Conservation (phyloP, 345 rosid genomes). For the Boechera retrofracta region DNA sequence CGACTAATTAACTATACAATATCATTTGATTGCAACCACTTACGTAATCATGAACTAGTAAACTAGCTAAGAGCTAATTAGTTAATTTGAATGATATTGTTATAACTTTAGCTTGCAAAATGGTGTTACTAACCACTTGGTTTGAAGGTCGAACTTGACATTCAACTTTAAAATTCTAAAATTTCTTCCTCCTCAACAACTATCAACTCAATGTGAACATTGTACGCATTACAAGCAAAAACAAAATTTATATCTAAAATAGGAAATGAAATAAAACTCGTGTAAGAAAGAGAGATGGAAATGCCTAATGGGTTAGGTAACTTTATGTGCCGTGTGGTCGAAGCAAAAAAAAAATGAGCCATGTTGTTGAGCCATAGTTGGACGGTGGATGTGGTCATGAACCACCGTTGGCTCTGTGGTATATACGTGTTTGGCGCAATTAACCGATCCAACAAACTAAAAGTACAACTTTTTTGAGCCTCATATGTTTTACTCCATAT, state of each 20-base stretch:
- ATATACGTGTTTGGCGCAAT: constrained; percentile 24
- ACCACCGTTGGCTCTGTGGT: constrained; percentile 24
- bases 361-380: constrained; percentile 28
- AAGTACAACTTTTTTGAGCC: constrained; percentile 5
- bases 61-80: not conserved
- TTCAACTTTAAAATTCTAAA: not conserved
- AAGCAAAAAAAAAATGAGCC: not conserved
- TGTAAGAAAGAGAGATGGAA: constrained; percentile 7
- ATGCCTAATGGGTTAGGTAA: constrained; percentile 35
- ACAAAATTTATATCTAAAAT: not conserved
- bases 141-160: constrained; percentile 13
- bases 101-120: not conserved
- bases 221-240: constrained; percentile 19
- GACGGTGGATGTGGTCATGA: constrained; percentile 34
- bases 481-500: not conserved
- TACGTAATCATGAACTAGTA: not conserved
- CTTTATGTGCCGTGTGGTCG: constrained; percentile 26
- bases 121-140: not conserved
- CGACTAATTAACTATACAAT: not conserved
- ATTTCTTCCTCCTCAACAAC: not conserved
- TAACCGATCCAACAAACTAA: constrained; percentile 30
- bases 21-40: constrained; percentile 3
- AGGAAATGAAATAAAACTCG: not conserved
- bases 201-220: constrained; percentile 14
- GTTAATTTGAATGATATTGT: not conserved